These are phyloP conservation scores for Dictyostelium intermedium DNA, from an alignment of 78 protist genomes.

Conservation along the genomic window DNA sequence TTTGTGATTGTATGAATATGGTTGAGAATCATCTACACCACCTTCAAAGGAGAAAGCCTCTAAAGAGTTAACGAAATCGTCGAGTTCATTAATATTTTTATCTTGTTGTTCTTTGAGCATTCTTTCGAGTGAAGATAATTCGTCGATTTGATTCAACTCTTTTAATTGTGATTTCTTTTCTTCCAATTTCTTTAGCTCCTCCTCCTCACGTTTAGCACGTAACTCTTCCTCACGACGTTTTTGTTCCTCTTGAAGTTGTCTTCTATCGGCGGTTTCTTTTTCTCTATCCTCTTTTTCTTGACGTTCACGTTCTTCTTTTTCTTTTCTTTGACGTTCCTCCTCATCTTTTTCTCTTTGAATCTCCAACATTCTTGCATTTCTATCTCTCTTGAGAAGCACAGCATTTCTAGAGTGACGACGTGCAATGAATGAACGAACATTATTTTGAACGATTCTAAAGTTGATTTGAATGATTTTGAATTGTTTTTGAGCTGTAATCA, in stretches of 20 bases:
- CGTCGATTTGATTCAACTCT: slow-evolving; percentile 69
- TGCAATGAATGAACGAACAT: slow-evolving; percentile 25
- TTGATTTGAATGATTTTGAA: background rate
- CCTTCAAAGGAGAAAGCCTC: slow-evolving; percentile 70
- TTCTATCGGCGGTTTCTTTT: background rate
- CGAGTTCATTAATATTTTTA: slow-evolving; percentile 36
- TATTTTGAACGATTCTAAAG: background rate
- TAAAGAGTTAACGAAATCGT: slow-evolving; percentile 25
- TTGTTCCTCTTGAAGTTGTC: slow-evolving; percentile 35
- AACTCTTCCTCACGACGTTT: slow-evolving; percentile 19
- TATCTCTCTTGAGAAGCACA: slow-evolving; percentile 4
- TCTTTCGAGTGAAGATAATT: slow-evolving; percentile 39
- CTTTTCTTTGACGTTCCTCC: slow-evolving; percentile 7
- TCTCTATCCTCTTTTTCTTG: slow-evolving; percentile 46
- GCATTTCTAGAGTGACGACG: background rate
- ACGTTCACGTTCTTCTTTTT: slow-evolving; percentile 48
- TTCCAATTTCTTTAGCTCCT: slow-evolving; percentile 20
- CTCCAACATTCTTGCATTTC: slow-evolving; percentile 30
- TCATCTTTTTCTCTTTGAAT: slow-evolving; percentile 59
- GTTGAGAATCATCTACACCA: slow-evolving; percentile 66
- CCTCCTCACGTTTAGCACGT: slow-evolving; percentile 9
- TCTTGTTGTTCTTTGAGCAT: slow-evolving; percentile 65
- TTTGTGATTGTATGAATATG: slow-evolving; percentile 59
- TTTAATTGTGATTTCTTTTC: slow-evolving; percentile 37
- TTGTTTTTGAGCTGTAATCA: slow-evolving; percentile 3